Evolutionary conservation across 1,139 yeast genomes (phyloP), one percentile per base, ranked within the genome.

Genomic region (Scheffersomyces lignicola): DNA sequence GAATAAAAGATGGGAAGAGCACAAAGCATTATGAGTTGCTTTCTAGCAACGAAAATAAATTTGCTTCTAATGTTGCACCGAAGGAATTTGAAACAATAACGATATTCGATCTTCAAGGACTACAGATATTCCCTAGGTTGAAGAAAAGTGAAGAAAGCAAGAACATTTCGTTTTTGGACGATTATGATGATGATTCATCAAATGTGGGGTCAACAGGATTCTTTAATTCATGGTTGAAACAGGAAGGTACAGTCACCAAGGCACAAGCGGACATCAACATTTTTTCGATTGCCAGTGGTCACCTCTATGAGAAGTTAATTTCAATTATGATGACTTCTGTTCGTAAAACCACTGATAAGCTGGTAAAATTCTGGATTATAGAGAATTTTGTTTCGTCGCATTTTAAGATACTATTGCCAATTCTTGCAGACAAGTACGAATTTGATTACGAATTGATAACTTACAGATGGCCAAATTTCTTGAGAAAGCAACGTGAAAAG

Each of bases 381-480:
- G 95, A 87, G 44, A 83, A 86, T 53, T 85, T 73, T 50, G 62
- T 86, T 57, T 83, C 95, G 1, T 80, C 89, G 2, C 66, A 77
- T 4, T 82, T 89, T 52, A 80, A 76, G 49, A 53, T 62, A 28
- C 69, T 77, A 34, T 53, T 88, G n/a, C 85, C 88, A 0, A 45
- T 51, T n/a, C 53, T 89, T 31, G 81, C 94, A 0, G 56, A 62
- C n/a, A 52, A 73, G 35, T 73, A 71, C 42, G 72, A 73, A 1
- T 79, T 86, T 44, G 73, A 80, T 31, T 86, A 82, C 48, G 90
- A 88, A 49, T 61, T 86, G 30, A 70, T 92, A 13, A 77, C 83
- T 2, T 92, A 86, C 58, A 83, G 84, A 45, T 92, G 98, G 98
- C 98, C 98, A 8, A 60, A 68, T 16, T 92, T 97, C 95, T 65